Percentiles rank a stretch among this genome's conserved stretches.
Evolutionary conservation across 1,284 basidiomycete species (phyloP).

Genomic region (Sphaerobolus stellatus): DNA sequence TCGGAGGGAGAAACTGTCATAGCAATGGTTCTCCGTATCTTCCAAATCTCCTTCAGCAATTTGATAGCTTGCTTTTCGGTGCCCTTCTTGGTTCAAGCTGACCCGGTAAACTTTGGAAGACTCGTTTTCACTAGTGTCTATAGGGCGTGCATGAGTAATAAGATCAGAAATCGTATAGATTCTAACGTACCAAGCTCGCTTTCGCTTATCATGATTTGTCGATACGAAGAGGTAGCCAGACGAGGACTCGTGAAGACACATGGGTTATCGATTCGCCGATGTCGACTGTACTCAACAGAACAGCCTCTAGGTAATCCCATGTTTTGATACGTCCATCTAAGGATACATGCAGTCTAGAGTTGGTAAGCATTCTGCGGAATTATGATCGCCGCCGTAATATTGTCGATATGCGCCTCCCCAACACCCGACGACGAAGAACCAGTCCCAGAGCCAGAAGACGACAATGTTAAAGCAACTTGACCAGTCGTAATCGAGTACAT

Average conservation of each 20-base stretch:
- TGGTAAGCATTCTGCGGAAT: slow-evolving; percentile 89
- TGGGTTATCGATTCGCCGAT: slow-evolving; percentile 70
- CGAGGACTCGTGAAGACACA: slow-evolving; percentile 68
- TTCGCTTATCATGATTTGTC: slow-evolving; percentile 51
- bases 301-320: slow-evolving; percentile 93
- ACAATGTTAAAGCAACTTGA: slow-evolving; percentile 78
- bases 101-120: slow-evolving; percentile 60
- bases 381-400: slow-evolving; percentile 75
- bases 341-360: slow-evolving; percentile 83
- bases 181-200: slow-evolving; percentile 42
- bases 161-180: slow-evolving; percentile 9
- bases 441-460: slow-evolving; percentile 32
- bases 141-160: slow-evolving; percentile 14
- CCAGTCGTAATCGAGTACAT: slow-evolving; percentile 79
- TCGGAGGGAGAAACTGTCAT: slow-evolving; percentile 77
- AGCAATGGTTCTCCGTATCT: slow-evolving; percentile 70
- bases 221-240: slow-evolving; percentile 72
- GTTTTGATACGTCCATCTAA: slow-evolving; percentile 82
- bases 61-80: slow-evolving; percentile 43
- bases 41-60: slow-evolving; percentile 49
- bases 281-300: slow-evolving; percentile 72
- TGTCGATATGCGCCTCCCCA: slow-evolving; percentile 48
- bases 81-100: slow-evolving; percentile 52
- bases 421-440: slow-evolving; percentile 33
- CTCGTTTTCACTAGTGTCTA: slow-evolving; percentile 34